A percentile compares a stretch with the other conserved stretches of the same genome.
Conservation (phyloP, 768 basidiomycete species). For the Suillus cothurnatus region DNA sequence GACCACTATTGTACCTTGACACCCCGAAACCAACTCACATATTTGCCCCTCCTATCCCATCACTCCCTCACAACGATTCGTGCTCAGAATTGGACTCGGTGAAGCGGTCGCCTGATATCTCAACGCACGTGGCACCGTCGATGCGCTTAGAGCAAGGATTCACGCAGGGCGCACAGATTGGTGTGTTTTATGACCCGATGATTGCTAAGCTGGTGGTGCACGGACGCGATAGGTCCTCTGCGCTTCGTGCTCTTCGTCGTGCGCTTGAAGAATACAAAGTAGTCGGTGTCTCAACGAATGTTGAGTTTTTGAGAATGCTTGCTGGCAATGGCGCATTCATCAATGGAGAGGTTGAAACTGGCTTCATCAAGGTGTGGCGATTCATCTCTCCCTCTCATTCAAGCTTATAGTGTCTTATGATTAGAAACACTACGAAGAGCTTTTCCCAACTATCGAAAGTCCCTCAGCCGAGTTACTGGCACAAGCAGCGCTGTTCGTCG, state of each 20-base stretch:
- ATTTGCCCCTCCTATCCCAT: constrained; percentile 52
- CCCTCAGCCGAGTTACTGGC: constrained; percentile 69
- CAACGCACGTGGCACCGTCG: constrained; percentile 47
- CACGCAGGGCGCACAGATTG: constrained; percentile 74
- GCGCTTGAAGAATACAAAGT: constrained; percentile 89
- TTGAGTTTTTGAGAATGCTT: constrained; percentile 82
- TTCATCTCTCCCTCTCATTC: constrained; percentile 5
- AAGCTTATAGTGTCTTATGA: not conserved
- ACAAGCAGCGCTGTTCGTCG: constrained; percentile 78
- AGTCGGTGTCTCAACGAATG: constrained; percentile 88
- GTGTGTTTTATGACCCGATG: constrained; percentile 91
- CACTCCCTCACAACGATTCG: constrained; percentile 2
- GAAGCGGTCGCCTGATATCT: constrained; percentile 22
- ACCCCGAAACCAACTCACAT: constrained; percentile 73
- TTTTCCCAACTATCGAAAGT: constrained; percentile 69
- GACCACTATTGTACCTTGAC: constrained; percentile 76
- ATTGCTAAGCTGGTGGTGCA: constrained; percentile 92
- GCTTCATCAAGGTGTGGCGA: constrained; percentile 72
- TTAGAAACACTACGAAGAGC: constrained; percentile 79
- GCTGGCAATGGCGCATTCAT: constrained; percentile 81
- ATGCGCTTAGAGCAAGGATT: constrained; percentile 93
- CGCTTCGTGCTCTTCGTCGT: constrained; percentile 74
- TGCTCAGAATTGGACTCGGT: constrained; percentile 15
- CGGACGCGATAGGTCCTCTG: constrained; percentile 81
- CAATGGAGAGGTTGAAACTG: constrained; percentile 82